These are phyloP conservation scores for Backusella sp. DNA, from an alignment of 192 early-diverging fungal genomes.

Conservation along the genomic window DNA sequence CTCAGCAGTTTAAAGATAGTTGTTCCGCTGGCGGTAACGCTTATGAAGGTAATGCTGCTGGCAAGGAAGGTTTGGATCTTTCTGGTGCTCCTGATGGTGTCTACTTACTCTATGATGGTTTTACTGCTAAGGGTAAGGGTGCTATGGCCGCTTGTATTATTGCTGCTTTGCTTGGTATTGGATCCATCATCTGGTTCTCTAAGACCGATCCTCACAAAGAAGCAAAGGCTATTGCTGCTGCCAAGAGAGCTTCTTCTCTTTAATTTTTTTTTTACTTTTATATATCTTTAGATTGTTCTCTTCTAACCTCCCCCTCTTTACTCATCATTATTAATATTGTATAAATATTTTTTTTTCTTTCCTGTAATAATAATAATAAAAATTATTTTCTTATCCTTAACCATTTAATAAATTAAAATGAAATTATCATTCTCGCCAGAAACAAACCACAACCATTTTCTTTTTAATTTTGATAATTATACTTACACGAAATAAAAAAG, in stretches of 20 bases:
- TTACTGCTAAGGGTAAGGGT: slow-evolving; percentile 68
- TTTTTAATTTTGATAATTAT: too few relatives aligned
- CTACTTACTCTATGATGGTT: slow-evolving; percentile 47
- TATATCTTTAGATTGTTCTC: neutral
- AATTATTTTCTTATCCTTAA: neutral
- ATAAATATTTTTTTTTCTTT: neutral
- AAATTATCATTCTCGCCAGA: too few relatives aligned
- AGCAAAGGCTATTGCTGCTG: slow-evolving; percentile 14
- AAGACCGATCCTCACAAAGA: slow-evolving; percentile 15
- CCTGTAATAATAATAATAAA: neutral
- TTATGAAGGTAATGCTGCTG: slow-evolving; percentile 71
- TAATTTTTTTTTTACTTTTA: neutral
- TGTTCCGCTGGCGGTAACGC: slow-evolving; percentile 61
- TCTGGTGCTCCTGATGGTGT: slow-evolving; percentile 56
- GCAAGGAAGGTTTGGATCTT: slow-evolving; percentile 66
- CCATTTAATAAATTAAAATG: neutral
- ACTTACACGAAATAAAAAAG: too few relatives aligned
- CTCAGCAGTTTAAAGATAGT: slow-evolving; percentile 56
- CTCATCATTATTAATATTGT: neutral
- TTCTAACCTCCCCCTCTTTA: neutral
- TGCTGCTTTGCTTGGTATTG: slow-evolving; percentile 72
- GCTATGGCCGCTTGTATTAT: slow-evolving; percentile 73
- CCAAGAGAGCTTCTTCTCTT: neutral
- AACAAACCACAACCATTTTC: too few relatives aligned
- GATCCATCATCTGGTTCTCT: slow-evolving; percentile 76